These are phyloP conservation scores for Taiozyma onychis DNA, from an alignment of 1,139 yeast species.

Conservation along the genomic window DNA sequence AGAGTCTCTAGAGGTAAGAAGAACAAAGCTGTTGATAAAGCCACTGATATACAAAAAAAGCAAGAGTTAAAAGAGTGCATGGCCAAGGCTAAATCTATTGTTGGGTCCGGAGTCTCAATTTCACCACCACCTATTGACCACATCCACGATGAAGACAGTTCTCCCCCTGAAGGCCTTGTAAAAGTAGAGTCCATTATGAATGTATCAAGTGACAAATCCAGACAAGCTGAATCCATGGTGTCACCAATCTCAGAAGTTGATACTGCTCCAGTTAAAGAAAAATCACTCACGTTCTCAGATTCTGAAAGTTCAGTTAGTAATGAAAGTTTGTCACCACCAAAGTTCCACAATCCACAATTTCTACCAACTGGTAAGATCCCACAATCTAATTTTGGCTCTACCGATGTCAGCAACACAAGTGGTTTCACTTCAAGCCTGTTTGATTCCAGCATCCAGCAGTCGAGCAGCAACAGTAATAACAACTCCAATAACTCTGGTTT, in stretches of 20 bases:
- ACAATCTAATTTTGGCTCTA: not conserved
- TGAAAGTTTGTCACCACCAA: constrained; percentile 24
- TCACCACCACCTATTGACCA: not conserved
- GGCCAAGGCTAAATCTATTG: constrained; percentile 18
- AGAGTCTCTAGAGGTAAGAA: constrained; percentile 41
- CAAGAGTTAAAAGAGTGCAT: constrained; percentile 22
- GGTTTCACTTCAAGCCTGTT: not conserved
- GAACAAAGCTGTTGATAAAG: constrained; percentile 19
- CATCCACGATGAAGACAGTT: not conserved
- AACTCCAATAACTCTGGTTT: constrained; percentile 11
- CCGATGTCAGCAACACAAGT: constrained; percentile 1
- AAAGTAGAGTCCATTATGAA: not conserved
- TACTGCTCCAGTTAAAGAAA: constrained; percentile 10
- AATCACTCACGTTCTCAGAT: constrained; percentile 18
- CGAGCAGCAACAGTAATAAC: constrained; percentile 9
- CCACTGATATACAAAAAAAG: constrained; percentile 18
- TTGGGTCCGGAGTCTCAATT: not conserved
- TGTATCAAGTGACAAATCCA: not conserved
- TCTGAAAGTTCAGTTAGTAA: constrained; percentile 21
- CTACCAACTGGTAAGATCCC: constrained; percentile 17
- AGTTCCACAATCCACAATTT: constrained; percentile 19
- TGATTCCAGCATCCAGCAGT: constrained; percentile 2
- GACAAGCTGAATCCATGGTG: not conserved
- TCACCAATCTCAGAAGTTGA: not conserved
- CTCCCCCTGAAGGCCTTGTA: not conserved